Evolutionary conservation across 805 yeast species (phyloP), one percentile per base, ranked within the genome.

Genomic region (Scheffersomyces stipitis): DNA sequence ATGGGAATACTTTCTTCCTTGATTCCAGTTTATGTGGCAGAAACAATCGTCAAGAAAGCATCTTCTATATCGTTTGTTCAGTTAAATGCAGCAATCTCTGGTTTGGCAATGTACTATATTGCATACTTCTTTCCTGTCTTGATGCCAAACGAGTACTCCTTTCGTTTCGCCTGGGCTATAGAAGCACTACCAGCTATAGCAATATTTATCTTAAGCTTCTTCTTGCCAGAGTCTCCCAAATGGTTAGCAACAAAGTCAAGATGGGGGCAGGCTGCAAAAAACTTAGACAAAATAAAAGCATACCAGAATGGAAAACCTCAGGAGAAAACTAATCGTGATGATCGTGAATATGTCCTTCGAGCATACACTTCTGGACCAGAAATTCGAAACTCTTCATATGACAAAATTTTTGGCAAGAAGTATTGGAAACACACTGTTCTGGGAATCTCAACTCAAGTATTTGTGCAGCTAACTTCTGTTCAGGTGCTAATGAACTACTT

Each of bases 391-490:
- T 59, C 64, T 31, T 31, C 56, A 2, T 64, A 51, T 36, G 31
- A 40, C 32, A 60, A 67, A 26, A 51, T 73, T 26, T 63, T 75
- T 41, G 47, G 57, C 3, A 46, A 41, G 27, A 47, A 42, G 9
- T 59, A 64, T 28, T 55, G 66, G 46, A 57, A 54, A 18, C 68
- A 66, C 34, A 58, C 71, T 8, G 2, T 60, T 3, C 42, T 62
- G 33, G 79, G 76, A 1, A 40, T 68, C 1, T 17, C 54, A 0
- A 50, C 69, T 7, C 80, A 73, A 41, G 28, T 62, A 1, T 48
- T 73, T 4, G 60, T 66, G n/a, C 80, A 75, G 41, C 44, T 68
- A n/a, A 64, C 73, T 35, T 73, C 76, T 4, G 67, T 71, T 8
- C 62, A 63, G 28, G 60, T 67, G 1, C 46, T 75, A 32, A 62